Conservation (phyloP, 2,329 filamentous ascomycete species). For the Penicillium sp. region DNA sequence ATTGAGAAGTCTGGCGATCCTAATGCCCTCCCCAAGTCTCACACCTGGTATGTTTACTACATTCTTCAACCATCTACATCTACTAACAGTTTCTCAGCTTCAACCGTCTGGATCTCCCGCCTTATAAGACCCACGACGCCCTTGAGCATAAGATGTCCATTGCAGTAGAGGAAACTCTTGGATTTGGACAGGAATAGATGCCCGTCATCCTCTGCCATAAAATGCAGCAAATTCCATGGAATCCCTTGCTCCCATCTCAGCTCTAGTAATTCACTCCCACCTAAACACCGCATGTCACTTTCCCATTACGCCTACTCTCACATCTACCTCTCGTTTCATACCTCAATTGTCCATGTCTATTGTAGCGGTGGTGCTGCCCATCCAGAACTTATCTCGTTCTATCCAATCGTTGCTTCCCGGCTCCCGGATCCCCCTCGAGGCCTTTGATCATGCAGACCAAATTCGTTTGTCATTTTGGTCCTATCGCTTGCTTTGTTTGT, state of each 20-base stretch:
- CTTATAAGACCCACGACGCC: slow-evolving; percentile 84
- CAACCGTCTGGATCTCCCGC: slow-evolving; percentile 92
- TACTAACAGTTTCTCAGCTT: slow-evolving; percentile 61
- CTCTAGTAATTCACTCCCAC: neutral
- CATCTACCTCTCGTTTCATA: slow-evolving; percentile 1
- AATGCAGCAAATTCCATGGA: slow-evolving; percentile 1
- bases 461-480: neutral
- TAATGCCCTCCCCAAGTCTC: slow-evolving; percentile 88
- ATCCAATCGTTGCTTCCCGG: slow-evolving; percentile 10
- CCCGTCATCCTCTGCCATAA: neutral
- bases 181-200: slow-evolving; percentile 91
- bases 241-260: neutral
- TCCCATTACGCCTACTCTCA: neutral
- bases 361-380: neutral
- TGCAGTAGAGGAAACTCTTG: slow-evolving; percentile 97
- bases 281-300: neutral
- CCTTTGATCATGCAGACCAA: neutral
- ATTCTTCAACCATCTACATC: neutral
- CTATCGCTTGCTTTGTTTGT: neutral
- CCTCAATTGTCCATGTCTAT: neutral
- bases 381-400: neutral
- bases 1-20: slow-evolving; percentile 97
- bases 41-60: slow-evolving; percentile 79
- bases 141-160: slow-evolving; percentile 90
- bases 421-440: neutral